A percentile compares a stretch with the other conserved stretches of the same genome.
These are phyloP conservation scores for Hypoxylon cercidicola DNA, from an alignment of 495 filamentous ascomycete species.

Conservation along the genomic window DNA sequence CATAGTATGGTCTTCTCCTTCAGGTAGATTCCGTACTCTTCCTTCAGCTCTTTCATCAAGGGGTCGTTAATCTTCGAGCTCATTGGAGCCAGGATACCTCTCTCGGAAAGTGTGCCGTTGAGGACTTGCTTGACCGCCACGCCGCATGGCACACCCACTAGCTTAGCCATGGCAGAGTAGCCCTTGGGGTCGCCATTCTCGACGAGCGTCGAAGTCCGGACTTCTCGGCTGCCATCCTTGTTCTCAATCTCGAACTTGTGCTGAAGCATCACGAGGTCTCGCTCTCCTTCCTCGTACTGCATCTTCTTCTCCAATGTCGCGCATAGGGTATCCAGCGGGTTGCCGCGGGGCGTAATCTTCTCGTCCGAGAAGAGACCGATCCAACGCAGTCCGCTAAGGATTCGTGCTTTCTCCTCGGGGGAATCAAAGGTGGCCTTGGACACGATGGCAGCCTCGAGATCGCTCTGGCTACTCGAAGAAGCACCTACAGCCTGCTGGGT, in stretches of 20 bases:
- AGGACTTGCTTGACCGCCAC: slow-evolving; percentile 82
- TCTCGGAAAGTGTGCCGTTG: slow-evolving; percentile 79
- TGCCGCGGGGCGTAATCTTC: slow-evolving; percentile 76
- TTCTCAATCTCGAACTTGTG: slow-evolving; percentile 93
- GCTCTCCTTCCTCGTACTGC: slow-evolving; percentile 84
- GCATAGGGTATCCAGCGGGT: slow-evolving; percentile 88
- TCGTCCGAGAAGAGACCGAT: slow-evolving; percentile 87
- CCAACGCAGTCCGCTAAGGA: slow-evolving; percentile 83
- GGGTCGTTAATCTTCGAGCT: slow-evolving; percentile 74
- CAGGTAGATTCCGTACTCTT: slow-evolving; percentile 66
- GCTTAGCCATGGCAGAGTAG: slow-evolving; percentile 91
- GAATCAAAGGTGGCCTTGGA: slow-evolving; percentile 77
- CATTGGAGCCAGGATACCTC: slow-evolving; percentile 87
- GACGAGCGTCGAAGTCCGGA: slow-evolving; percentile 79
- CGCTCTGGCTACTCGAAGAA: slow-evolving; percentile 66
- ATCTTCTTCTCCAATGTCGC: slow-evolving; percentile 92
- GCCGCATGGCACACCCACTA: slow-evolving; percentile 70
- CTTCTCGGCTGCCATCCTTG: slow-evolving; percentile 75
- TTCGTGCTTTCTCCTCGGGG: slow-evolving; percentile 77
- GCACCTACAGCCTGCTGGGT: slow-evolving; percentile 78
- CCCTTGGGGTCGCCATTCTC: slow-evolving; percentile 87
- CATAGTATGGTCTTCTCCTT: slow-evolving; percentile 55
- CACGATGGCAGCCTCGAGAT: slow-evolving; percentile 77
- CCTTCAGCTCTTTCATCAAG: slow-evolving; percentile 75
- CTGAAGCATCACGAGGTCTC: slow-evolving; percentile 77